Base-by-base conservation (phyloP, 2,329 filamentous ascomycete species). In the Colletotrichum graminicola region DNA sequence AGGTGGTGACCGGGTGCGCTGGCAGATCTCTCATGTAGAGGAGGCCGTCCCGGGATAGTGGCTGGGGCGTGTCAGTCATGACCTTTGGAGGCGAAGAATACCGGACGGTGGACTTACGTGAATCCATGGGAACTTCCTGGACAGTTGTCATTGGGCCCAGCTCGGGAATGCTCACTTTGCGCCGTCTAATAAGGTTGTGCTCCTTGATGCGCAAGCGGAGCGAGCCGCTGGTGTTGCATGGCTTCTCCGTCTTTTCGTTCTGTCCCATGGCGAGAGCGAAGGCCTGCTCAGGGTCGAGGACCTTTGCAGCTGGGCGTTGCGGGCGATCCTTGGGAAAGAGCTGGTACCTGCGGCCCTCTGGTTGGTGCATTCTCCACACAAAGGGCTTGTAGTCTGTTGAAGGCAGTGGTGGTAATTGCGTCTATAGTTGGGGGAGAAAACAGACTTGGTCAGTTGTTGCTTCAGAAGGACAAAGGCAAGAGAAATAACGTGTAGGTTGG, bases 61-160 rank as follows among this genome's bases (percentile, higher is more conserved):
- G 91, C 90, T 92, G 74, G 3, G 55, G 49, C n/a, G 4, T 36
- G 39, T 72, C 62, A 77, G 41, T 36, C 36, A 45, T 26, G n/a
- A 54, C 11, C 2, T 54, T 5, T 11, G 7, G 43, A 47, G 23
- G 29, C 49, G 34, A 55, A 21, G 49, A 56, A 34, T 45, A 12
- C 21, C 45, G 62, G 83, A 2, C 90, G 83, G 14, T 26, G 36
- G 62, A 84, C 90, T 83, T 84, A 93, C 91, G 91, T 76, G 91
- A 92, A 80, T 93, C 91, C 89, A 92, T 92, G 62, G 89, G 79
- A 60, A 87, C 80, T 77, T 92, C 90, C 74, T 92, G 89, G 18
- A 92, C 90, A 1, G 90, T 92, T 6, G 90, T 91, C 90, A 92
- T 91, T 43, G 89, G 89, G 2, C 89, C 90, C 60, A 91, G 79